Conservation (phyloP, 1,139 yeast species). For the Kodamaea derodonti region DNA sequence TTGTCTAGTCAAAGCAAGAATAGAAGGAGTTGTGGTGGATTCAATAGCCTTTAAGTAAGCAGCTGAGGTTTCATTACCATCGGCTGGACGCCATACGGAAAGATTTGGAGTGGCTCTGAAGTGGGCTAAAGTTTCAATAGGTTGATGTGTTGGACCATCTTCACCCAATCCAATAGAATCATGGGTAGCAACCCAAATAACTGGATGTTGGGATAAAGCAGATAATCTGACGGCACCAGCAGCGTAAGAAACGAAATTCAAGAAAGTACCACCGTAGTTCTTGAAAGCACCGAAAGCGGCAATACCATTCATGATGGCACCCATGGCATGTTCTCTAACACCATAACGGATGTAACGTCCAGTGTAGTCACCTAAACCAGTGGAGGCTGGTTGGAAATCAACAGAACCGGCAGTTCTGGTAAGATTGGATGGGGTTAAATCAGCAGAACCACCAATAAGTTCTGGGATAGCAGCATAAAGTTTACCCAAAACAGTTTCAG, state of each 20-base stretch:
- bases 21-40: slow-evolving; percentile 73
- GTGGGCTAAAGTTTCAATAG: slow-evolving; percentile 97
- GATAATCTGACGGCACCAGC: slow-evolving; percentile 96
- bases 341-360: slow-evolving; percentile 98
- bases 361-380: slow-evolving; percentile 78
- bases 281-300: slow-evolving; percentile 91
- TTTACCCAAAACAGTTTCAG: slow-evolving; percentile 73
- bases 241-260: slow-evolving; percentile 96
- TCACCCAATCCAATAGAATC: slow-evolving; percentile 99
- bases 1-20: slow-evolving; percentile 95
- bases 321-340: slow-evolving; percentile 99
- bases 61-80: slow-evolving; percentile 98
- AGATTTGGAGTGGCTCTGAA: slow-evolving; percentile 95
- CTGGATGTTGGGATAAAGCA: slow-evolving; percentile 91
- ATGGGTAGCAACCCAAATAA: slow-evolving; percentile 97
- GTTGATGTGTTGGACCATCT: slow-evolving; percentile 99
- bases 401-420: slow-evolving; percentile 82
- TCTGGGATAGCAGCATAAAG: slow-evolving; percentile 75
- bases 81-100: slow-evolving; percentile 99
- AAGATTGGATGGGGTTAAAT: slow-evolving; percentile 95
- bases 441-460: slow-evolving; percentile 97
- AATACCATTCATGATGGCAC: slow-evolving; percentile 98
- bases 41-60: slow-evolving; percentile 83
- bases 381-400: slow-evolving; percentile 90
- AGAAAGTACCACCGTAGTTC: slow-evolving; percentile 97